Evolutionary conservation across 306 rosid genomes (phyloP).

Genomic region (Delonix regia): DNA sequence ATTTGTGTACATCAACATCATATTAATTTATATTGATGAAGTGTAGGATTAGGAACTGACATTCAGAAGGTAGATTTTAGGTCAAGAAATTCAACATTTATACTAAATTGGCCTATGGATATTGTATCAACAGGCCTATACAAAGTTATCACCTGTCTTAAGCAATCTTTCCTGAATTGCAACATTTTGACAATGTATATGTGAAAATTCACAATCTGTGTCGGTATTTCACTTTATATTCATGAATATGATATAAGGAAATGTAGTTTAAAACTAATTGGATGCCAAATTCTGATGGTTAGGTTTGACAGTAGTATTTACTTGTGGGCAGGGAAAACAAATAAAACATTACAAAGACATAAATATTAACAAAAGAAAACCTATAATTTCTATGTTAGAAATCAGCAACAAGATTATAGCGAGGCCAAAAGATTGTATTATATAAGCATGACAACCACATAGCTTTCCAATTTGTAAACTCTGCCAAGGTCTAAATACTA

Average conservation of each 20-base stretch:
- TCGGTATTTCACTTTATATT: slow-evolving; percentile 25
- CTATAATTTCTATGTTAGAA: too few species aligned
- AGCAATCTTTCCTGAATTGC: slow-evolving; percentile 70
- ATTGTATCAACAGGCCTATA: slow-evolving; percentile 67
- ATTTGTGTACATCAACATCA: background rate
- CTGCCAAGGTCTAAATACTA: too few species aligned
- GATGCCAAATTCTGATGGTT: background rate
- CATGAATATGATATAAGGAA: background rate
- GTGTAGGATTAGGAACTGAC: slow-evolving; percentile 50
- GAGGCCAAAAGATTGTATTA: too few species aligned
- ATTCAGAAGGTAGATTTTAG: slow-evolving; percentile 55
- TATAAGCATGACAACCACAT: too few species aligned
- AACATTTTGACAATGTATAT: slow-evolving; percentile 17
- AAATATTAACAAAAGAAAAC: too few species aligned
- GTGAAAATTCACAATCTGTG: background rate
- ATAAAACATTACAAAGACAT: too few species aligned
- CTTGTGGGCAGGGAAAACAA: too few species aligned
- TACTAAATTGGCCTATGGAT: slow-evolving; percentile 61
- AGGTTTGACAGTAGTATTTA: too few species aligned
- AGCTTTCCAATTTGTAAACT: too few species aligned
- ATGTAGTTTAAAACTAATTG: slow-evolving; percentile 10
- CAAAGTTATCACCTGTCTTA: slow-evolving; percentile 70
- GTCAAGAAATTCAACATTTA: slow-evolving; percentile 82
- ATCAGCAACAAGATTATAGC: too few species aligned
- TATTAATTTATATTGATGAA: slow-evolving; percentile 8